Conservation (phyloP, 2,329 filamentous ascomycete genomes). For the Nigrospora sphaerica region DNA sequence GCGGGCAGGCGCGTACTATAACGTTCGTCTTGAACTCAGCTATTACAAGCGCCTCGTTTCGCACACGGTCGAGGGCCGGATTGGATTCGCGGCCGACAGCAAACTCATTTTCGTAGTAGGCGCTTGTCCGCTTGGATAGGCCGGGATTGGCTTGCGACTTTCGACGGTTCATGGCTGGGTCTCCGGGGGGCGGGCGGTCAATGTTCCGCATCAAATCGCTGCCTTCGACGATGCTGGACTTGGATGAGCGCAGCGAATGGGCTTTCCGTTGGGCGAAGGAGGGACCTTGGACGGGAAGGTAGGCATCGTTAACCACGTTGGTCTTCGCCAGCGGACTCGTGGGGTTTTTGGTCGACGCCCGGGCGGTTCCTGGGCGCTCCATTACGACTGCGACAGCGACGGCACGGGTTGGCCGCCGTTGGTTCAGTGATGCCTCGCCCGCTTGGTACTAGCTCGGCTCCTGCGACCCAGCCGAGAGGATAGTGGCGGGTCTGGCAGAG, state of each 20-base stretch:
- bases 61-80: constrained; percentile 36
- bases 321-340: not conserved
- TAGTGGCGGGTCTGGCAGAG: not conserved
- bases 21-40: constrained; percentile 60
- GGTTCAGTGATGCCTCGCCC: too few species aligned
- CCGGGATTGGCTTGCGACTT: constrained; percentile 24
- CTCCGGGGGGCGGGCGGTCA: constrained; percentile 30
- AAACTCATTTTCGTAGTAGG: constrained; percentile 40
- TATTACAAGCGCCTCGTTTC: constrained; percentile 50
- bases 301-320: not conserved
- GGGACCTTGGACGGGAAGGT: constrained; percentile 3
- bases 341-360: not conserved
- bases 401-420: too few species aligned
- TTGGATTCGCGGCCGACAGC: constrained; percentile 21
- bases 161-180: constrained; percentile 18
- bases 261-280: constrained; percentile 26
- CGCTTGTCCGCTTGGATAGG: constrained; percentile 28
- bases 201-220: constrained; percentile 30
- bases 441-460: too few species aligned
- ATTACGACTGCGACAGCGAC: too few species aligned
- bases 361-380: too few species aligned
- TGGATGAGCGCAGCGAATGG: constrained; percentile 11
- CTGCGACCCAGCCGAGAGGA: not conserved
- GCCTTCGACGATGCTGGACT: constrained; percentile 26
- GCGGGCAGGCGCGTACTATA: constrained; percentile 37